Conservation (phyloP, 1,139 yeast species). For the Pichia sp. region DNA sequence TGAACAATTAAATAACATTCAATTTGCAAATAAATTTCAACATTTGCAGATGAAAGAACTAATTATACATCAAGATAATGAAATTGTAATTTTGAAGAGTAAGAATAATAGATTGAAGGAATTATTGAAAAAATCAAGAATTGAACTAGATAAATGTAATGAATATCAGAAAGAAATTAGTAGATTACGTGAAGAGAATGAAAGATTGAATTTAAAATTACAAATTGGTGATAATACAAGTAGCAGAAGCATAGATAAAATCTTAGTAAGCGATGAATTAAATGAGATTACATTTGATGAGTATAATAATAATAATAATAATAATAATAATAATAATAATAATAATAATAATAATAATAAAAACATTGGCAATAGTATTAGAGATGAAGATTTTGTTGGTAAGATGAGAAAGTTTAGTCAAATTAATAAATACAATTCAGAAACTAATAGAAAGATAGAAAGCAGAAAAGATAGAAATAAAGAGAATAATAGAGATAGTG, state of each 20-base stretch:
- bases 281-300: conserved; percentile 5
- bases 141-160: conserved; percentile 11
- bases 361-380: conserved; percentile 3
- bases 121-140: conserved; percentile 7
- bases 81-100: neutral
- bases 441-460: neutral
- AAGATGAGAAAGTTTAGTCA: conserved; percentile 23
- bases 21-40: conserved; percentile 10
- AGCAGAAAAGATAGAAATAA: neutral
- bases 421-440: conserved; percentile 3
- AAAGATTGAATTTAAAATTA: conserved; percentile 3
- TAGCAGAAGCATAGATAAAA: conserved; percentile 1
- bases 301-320: too few relatives aligned
- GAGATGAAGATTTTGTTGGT: conserved; percentile 20
- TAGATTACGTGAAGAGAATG: conserved; percentile 5
- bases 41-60: conserved; percentile 4
- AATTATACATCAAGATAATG: conserved; percentile 2
- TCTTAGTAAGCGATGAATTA: neutral
- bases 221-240: conserved; percentile 4
- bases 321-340: too few relatives aligned
- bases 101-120: conserved; percentile 11
- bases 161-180: conserved; percentile 9
- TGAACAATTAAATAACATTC: conserved; percentile 6
- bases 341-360: neutral
- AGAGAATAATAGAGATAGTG: neutral